A percentile compares a stretch with the other conserved stretches of the same genome.
These are phyloP conservation scores for Rhodotorula diobovata DNA, from an alignment of 768 basidiomycete genomes.

Conservation along the genomic window DNA sequence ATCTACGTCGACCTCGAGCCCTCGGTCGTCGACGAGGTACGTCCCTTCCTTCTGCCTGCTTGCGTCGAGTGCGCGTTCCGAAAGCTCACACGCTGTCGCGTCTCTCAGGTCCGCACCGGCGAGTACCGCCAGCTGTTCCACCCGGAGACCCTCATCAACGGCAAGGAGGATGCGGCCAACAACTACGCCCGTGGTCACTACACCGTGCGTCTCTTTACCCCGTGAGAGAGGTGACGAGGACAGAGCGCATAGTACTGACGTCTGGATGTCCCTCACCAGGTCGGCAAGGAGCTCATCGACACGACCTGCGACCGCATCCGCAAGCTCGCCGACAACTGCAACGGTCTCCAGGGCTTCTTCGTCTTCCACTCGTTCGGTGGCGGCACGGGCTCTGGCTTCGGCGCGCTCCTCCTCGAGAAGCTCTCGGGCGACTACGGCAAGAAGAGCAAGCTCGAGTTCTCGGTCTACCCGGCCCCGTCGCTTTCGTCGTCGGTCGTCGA, in stretches of 20 bases:
- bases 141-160: slow-evolving; percentile 95
- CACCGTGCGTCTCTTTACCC: neutral
- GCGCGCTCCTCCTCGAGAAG: slow-evolving; percentile 92
- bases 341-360: slow-evolving; percentile 98
- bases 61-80: too few relatives aligned
- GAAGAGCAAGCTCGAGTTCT: slow-evolving; percentile 96
- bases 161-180: slow-evolving; percentile 99
- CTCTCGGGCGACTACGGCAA: slow-evolving; percentile 98
- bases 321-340: slow-evolving; percentile 94
- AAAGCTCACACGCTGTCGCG: neutral
- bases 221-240: too few relatives aligned
- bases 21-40: slow-evolving; percentile 33
- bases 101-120: slow-evolving; percentile 73
- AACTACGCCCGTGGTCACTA: slow-evolving; percentile 63
- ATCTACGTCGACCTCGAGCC: slow-evolving; percentile 79
- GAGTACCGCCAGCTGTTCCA: slow-evolving; percentile 97
- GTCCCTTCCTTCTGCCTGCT: neutral
- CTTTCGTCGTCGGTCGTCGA: slow-evolving; percentile 73
- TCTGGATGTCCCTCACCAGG: slow-evolving; percentile 34
- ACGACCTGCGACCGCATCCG: slow-evolving; percentile 94
- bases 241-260: slow-evolving; percentile 44
- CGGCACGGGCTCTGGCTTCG: slow-evolving; percentile 98
- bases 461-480: slow-evolving; percentile 42
- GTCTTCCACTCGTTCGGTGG: slow-evolving; percentile 99
- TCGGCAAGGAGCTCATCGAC: slow-evolving; percentile 98